These are phyloP conservation scores for Globisporangium nagaii DNA, from an alignment of 352 stramenopile species.

Conservation along the genomic window DNA sequence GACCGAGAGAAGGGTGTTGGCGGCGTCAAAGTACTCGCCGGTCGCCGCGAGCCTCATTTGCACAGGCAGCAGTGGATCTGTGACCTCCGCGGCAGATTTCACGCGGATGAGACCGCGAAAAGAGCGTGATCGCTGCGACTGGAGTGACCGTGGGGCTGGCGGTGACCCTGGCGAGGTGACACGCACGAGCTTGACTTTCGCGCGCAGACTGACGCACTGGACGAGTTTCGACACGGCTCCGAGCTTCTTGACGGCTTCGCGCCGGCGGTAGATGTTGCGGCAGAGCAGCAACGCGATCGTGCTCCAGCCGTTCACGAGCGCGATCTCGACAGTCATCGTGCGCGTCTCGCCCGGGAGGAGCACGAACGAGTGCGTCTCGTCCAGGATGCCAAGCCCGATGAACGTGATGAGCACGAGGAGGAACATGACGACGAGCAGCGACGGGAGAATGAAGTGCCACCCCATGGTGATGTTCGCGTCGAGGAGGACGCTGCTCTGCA, in stretches of 20 bases:
- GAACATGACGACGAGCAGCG: not conserved
- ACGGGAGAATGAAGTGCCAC: not conserved
- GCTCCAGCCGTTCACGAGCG: slow-evolving; percentile 1
- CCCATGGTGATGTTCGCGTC: slow-evolving; percentile 18
- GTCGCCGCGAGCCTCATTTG: not conserved
- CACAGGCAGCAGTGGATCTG: not conserved
- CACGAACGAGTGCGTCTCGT: not conserved
- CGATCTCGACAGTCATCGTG: not conserved
- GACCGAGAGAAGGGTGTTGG: not conserved
- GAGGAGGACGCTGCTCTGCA: slow-evolving; percentile 12
- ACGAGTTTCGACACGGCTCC: not conserved
- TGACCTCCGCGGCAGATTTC: too few relatives aligned
- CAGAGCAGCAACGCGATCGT: not conserved
- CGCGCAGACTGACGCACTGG: not conserved
- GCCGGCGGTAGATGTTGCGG: not conserved
- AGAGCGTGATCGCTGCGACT: too few relatives aligned
- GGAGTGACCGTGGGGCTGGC: too few relatives aligned
- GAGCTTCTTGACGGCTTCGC: not conserved
- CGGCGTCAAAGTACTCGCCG: not conserved
- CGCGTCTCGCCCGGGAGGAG: not conserved
- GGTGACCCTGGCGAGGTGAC: not conserved
- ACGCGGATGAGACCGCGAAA: too few relatives aligned
- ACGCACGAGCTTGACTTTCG: not conserved
- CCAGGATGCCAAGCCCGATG: not conserved
- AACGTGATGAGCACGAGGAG: not conserved